A percentile compares a stretch with the other conserved stretches of the same genome.
Conservation (phyloP, 2,329 filamentous ascomycete genomes). For the Graphiopsis chlorocephala region DNA sequence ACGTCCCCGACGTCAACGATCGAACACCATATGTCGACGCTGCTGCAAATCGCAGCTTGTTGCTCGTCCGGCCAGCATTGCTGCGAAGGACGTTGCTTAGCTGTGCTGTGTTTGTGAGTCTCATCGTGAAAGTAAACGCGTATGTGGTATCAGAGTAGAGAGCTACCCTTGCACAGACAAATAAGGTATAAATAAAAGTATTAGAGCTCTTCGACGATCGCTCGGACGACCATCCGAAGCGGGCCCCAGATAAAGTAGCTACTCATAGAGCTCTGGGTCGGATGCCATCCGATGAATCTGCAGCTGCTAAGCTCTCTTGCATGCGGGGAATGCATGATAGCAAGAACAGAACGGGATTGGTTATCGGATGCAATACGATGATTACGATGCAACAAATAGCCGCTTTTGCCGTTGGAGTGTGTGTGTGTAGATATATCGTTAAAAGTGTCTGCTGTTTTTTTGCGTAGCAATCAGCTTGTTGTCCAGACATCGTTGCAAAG, state of each 20-base stretch:
- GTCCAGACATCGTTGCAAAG: background rate
- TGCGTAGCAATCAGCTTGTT: background rate
- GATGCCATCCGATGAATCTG: constrained; percentile 3
- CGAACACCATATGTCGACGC: background rate
- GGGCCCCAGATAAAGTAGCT: background rate
- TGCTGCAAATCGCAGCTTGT: background rate
- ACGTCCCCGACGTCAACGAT: constrained; percentile 9
- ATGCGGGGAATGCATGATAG: background rate
- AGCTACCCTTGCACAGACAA: background rate
- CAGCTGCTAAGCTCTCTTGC: background rate
- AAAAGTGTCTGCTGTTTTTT: background rate
- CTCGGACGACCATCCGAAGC: background rate
- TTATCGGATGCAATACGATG: background rate
- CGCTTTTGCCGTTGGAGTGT: background rate
- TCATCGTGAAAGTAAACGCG: background rate
- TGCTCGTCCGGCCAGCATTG: constrained; percentile 6
- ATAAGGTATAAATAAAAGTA: constrained; percentile 11
- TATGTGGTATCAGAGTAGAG: background rate
- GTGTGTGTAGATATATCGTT: background rate
- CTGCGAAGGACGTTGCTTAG: background rate
- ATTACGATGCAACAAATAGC: background rate
- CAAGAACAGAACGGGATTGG: background rate
- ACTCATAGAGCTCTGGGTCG: background rate
- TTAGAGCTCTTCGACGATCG: background rate
- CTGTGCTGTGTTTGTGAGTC: constrained; percentile 5